Conservation (phyloP, 1,284 basidiomycete genomes). For the Phellinidium pouzarii region DNA sequence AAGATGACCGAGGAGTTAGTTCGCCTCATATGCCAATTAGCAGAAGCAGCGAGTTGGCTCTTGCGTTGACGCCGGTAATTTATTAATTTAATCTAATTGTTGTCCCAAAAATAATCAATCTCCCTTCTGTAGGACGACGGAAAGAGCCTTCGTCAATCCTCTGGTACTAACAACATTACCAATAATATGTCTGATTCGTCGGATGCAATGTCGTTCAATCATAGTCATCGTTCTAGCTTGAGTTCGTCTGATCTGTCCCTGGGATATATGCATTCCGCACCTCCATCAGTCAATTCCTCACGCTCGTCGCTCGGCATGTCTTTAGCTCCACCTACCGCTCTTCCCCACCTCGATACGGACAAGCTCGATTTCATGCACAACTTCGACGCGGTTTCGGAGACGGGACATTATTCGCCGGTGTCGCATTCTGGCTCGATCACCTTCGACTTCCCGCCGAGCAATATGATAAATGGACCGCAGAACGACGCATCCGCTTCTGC, state of each 20-base stretch:
- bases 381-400: slow-evolving; percentile 14
- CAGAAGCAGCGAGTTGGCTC: slow-evolving; percentile 42
- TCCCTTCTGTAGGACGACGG: neutral
- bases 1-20: neutral
- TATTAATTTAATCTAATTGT: neutral
- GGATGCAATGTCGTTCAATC: slow-evolving; percentile 7
- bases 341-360: slow-evolving; percentile 10
- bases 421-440: slow-evolving; percentile 2
- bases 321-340: neutral
- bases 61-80: slow-evolving; percentile 31
- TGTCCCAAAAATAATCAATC: neutral
- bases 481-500: neutral
- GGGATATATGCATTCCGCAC: neutral
- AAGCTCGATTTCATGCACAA: slow-evolving; percentile 13
- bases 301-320: slow-evolving; percentile 13
- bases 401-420: slow-evolving; percentile 19
- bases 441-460: slow-evolving; percentile 7
- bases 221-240: slow-evolving; percentile 7
- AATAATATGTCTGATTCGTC: neutral
- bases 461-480: neutral
- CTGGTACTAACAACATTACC: neutral
- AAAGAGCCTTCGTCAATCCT: neutral
- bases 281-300: slow-evolving; percentile 5
- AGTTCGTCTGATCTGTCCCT: slow-evolving; percentile 10
- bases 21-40: slow-evolving; percentile 28